A percentile compares a stretch with the other conserved stretches of the same genome.
Conservation (phyloP, 1,139 yeast genomes). For the Saccharomyces hybrid region DNA sequence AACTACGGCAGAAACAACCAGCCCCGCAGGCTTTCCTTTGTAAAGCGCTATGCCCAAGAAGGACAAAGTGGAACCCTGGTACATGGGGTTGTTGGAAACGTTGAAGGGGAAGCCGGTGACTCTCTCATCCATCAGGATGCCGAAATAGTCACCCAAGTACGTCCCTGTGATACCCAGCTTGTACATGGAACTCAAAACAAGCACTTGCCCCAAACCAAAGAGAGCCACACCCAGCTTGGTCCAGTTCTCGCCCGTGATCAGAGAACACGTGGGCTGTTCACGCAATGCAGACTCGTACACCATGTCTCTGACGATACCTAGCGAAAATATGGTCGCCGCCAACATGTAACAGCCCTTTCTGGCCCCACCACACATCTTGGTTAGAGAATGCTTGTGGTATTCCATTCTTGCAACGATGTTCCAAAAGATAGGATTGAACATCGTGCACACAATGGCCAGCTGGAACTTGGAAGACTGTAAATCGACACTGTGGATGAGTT, state of each 20-base stretch:
- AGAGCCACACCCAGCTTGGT: conserved; percentile 34
- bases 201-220: conserved; percentile 65
- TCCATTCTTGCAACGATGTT: conserved; percentile 84
- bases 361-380: conserved; percentile 56
- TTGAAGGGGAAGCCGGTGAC: conserved; percentile 95
- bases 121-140: conserved; percentile 82
- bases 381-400: conserved; percentile 63
- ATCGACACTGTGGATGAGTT: conserved; percentile 5
- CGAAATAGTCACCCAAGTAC: conserved; percentile 93
- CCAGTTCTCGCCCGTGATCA: conserved; percentile 36
- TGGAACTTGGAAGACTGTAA: conserved; percentile 10
- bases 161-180: conserved; percentile 95
- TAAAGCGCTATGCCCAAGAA: conserved; percentile 87
- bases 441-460: conserved; percentile 50
- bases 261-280: conserved; percentile 43
- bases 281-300: conserved; percentile 63
- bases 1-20: conserved; percentile 64
- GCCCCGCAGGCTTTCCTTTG: conserved; percentile 85
- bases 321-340: conserved; percentile 71
- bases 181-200: conserved; percentile 82
- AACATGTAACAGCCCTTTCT: conserved; percentile 73
- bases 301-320: conserved; percentile 77
- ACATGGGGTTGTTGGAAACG: conserved; percentile 90
- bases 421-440: conserved; percentile 94
- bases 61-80: conserved; percentile 81